Evolutionary conservation across 345 rosid species (phyloP), one percentile per base, ranked within the genome.

Genomic region (Hibiscus tridactylites): DNA sequence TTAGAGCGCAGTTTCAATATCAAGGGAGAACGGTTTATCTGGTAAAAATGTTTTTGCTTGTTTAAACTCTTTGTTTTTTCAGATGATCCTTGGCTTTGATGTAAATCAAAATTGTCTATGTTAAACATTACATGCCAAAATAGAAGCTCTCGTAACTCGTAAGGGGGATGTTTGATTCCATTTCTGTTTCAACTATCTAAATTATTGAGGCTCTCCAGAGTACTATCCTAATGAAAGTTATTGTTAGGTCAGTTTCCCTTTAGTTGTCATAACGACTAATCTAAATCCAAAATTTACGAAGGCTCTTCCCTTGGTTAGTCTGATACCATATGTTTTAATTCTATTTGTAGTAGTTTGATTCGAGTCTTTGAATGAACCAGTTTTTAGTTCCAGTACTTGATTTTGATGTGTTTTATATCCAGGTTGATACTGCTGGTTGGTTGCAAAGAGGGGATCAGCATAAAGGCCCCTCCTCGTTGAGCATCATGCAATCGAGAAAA

Each of bases 361-460:
- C 9, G 7, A 49, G 58, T 67, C 58, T 67, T 47, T 47, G 57
- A 54, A 47, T 24, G 70, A 24, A 24, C 54, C 24, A 0, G 24
- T 21, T 21, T 21, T 21, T 9, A 26, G 11, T 15, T 66, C 24
- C 15, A 13, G 58, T 37, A 66, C 47, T 62, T 72, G 63, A 9
- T 73, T 19, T 63, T 49, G 17, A 47, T 73, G 68, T 46, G 56
- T 54, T 46, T 69, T 54, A 60, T 47, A 61, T 13, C 63, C 83
- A 91, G 98, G 97, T 91, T 74, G 97, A 94, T 37, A 95, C 99
- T 61, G 99, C 99, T 69, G 99, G 99, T 28, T 95, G 97, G 99
- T 80, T 95, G 84, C 92, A 92, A 76, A 88, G 99, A 75, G 83
- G 88, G 61, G 93, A 87, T 62, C 72, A 81, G 62, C 89, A 92